Percentiles rank a stretch among this genome's conserved stretches.
Evolutionary conservation across 441 rosid species (phyloP).

Genomic region (Theobroma grandiflorum): DNA sequence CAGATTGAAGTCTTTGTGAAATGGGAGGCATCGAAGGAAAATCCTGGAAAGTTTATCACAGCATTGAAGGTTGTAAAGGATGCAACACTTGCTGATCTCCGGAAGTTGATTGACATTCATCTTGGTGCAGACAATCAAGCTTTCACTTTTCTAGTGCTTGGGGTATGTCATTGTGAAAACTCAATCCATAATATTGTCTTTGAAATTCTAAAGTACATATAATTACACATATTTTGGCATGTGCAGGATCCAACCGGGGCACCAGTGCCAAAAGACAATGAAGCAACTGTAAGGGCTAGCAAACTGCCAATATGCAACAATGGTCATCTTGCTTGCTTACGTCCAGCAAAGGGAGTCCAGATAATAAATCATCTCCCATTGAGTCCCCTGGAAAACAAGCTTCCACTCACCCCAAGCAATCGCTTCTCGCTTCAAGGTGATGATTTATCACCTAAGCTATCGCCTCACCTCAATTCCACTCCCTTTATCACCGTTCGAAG

Average conservation of each 20-base stretch:
- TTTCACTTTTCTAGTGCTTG: constrained; percentile 63
- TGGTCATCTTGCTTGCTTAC: constrained; percentile 63
- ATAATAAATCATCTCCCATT: constrained; percentile 37
- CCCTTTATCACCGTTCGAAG: constrained; percentile 63
- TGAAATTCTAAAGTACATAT: not conserved
- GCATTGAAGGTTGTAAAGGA: constrained; percentile 60
- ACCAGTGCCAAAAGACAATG: constrained; percentile 61
- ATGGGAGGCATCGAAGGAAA: constrained; percentile 71
- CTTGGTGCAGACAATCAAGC: constrained; percentile 63
- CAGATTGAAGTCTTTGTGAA: constrained; percentile 64
- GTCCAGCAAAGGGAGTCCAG: constrained; percentile 46
- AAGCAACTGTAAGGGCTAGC: constrained; percentile 50
- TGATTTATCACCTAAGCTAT: constrained; percentile 48
- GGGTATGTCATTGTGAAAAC: constrained; percentile 46
- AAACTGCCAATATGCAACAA: constrained; percentile 61
- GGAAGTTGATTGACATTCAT: constrained; percentile 77
- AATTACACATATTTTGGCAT: not conserved
- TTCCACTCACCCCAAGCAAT: constrained; percentile 46
- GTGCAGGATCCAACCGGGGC: constrained; percentile 70
- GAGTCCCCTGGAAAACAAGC: constrained; percentile 64
- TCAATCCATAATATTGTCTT: not conserved
- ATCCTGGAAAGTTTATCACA: constrained; percentile 57
- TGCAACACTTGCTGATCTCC: constrained; percentile 68
- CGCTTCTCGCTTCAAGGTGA: constrained; percentile 46
- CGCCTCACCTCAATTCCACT: constrained; percentile 59